Base-by-base conservation (phyloP, 1,284 basidiomycete species). In the Puccinia polysora region DNA sequence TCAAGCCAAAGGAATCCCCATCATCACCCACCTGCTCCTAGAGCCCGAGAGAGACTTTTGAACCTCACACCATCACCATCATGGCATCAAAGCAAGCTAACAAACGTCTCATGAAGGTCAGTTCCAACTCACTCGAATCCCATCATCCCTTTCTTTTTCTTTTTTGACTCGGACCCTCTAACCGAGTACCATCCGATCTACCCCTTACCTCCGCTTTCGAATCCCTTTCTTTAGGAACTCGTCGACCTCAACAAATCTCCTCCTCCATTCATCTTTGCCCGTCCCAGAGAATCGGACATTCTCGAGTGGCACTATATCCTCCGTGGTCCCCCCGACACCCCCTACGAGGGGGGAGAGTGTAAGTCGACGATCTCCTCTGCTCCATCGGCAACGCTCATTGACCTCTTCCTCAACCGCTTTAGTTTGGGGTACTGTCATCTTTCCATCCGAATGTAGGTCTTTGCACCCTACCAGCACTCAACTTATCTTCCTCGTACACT, bases 231-330 rank as follows among this genome's bases (percentile, higher is more conserved):
- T 82, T 23, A 70, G 68, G 93, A 97, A 84, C 94, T 89, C 81
- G 85, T 91, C 78, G 83, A 85, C 64, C 96, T 97, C 92, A 91
- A 94, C 82, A 89, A 84, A 79, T 89, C 91, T 74, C 90, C 93
- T 30, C 93, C 93, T 2, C 92, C 92, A 73, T 95, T 92, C 81
- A 88, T 95, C 56, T 94, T 90, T 87, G 92, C 92, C 50, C 85
- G 86, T 52, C 93, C 93, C 32, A 91, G 95, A 77, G 93, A 96
- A 84, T 94, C 92, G 86, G 94, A 97, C 81, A 93, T 96, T 75
- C 81, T 96, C 55, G 25, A 49, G 38, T 70, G 77, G 78, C 78
- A 80, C 69, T 79, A 77, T 73, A 78, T 79, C 65, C 70, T 79
- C 88, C 88, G 91, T 58, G 93, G 93, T 1, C 93, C 93, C 32